Evolutionary conservation across 2,329 filamentous ascomycete species (phyloP), one percentile per base, ranked within the genome.

Genomic region (Cytospora schulzeri): DNA sequence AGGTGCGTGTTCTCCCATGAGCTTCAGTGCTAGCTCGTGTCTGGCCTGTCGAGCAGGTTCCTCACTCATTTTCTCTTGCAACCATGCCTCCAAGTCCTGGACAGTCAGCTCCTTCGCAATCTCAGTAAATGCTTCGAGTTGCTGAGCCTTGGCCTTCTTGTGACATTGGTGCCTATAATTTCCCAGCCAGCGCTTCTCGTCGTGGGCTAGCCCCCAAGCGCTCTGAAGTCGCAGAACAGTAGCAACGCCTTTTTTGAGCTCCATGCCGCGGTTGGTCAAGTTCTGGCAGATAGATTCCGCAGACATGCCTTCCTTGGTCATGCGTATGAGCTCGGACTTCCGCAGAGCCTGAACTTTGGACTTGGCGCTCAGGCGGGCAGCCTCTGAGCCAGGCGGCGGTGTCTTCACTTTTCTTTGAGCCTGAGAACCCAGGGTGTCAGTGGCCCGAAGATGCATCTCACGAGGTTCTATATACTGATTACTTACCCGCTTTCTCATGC

Each of bases 191-290:
- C 63, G 63, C 63, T 63, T 65, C 38, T 62, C 60, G 9, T 65
- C 38, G 38, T 57, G 59, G 29, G 63, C 60, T 5, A 69, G 60
- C 12, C 60, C 53, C 68, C 68, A 69, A 8, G 65, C 66, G 26
- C 66, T 69, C 60, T 69, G 68, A 1, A 69, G 64, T 1, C 68
- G 68, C 4, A 66, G 57, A 22, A 69, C 68, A 8, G 68, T 69
- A 0, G 65, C 67, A 26, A 66, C 57, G 51, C 68, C 68, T 28
- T 69, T 67, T 48, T 66, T 69, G 22, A 69, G 63, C 54, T 60
- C 55, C 68, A 69, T 69, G 24, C 67, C 68, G 33, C 68, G 67
- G 4, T 57, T 45, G 12, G 64, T 61, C 62, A 69, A 55, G 38
- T 61, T 66, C 29, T 60, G 53, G 15, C 63, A 67, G 33, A 69